Base-by-base conservation (phyloP, 169 alveolate species). In the Cyclospora cayetanensis region DNA sequence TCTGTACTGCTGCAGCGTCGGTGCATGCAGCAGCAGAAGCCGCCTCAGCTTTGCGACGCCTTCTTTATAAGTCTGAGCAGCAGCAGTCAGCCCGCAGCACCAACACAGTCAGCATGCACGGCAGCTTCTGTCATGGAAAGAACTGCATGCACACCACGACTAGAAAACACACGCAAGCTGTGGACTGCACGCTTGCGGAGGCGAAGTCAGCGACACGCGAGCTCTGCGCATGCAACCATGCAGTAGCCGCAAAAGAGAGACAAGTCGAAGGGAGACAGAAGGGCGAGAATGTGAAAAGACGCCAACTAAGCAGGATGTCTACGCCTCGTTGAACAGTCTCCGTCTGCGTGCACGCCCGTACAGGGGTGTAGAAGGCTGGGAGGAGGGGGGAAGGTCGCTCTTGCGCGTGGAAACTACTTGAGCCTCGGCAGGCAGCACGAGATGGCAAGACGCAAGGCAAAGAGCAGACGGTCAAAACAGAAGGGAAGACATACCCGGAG, bases 1-100 rank as follows among this genome's bases (percentile, higher is more conserved):
- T 4, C 29, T 4, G 53, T 80, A 80, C 76, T 80, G 46, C 90
- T 52, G 90, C 90, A 52, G 74, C 90, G 90, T 20, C 1, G 90
- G 55, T 4, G 76, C 90, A 80, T 34, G 86, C 86, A 76, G 68
- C 66, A 22, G 2, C 86, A 76, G 86, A 63, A 42, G 86, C 66
- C 43, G 86, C 86, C 68, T 63, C 86, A 76, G 86, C 86, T 42
- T 42, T 43, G 68, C 68, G 27, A 11, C 86, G 0, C 68, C 86
- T 27, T n/a, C 86, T 18, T 37, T 22, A 22, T 76, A 76, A 0
- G 27, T 15, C 86, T 76, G 42, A 41, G 42, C 84, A 25, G 35
- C 12, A 27, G n/a, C 41, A 3, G 46, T 1, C 83, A 70, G 83
- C 83, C 55, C 5, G 83, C 83, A 70, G 55, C 53, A 37, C 60